phyloP scores from a whole-genome alignment of 176 grass and related monocot genomes.

The Canna indica region DNA sequence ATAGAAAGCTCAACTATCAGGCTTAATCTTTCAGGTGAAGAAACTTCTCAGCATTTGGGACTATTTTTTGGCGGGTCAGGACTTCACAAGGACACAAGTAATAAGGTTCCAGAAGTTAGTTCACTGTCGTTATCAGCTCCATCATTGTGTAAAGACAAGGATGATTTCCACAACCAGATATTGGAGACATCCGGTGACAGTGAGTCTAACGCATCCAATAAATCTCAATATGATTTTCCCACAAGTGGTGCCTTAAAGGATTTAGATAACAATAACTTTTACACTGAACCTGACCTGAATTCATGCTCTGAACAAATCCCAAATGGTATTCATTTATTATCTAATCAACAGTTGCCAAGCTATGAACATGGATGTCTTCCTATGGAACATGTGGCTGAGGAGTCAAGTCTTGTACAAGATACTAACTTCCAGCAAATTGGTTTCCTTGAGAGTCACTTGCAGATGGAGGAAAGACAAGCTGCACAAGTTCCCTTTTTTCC shows the following conservation, averaged over 20 bases:
- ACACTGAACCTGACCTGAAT: conserved; percentile 10
- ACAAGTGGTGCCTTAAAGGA: conserved; percentile 14
- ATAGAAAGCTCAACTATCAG: conserved; percentile 22
- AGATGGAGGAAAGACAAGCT: conserved; percentile 7
- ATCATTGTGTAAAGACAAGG: background rate
- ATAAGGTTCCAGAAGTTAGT: background rate
- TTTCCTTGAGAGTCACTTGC: conserved; percentile 24
- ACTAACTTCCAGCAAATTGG: conserved; percentile 21
- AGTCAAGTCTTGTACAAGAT: conserved; percentile 26
- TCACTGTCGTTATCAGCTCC: background rate
- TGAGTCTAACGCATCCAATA: conserved; percentile 18
- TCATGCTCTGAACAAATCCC: conserved; percentile 25
- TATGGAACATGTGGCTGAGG: conserved; percentile 11
- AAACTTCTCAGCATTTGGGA: conserved; percentile 19
- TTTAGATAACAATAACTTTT: conserved; percentile 16
- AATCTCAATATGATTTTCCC: conserved; percentile 19
- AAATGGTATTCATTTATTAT: conserved; percentile 14
- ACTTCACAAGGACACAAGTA: background rate
- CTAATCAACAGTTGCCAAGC: conserved; percentile 16
- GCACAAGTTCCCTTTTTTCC: conserved; percentile 1
- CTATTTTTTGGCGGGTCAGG: conserved; percentile 14
- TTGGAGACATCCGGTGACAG: conserved; percentile 21
- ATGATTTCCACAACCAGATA: conserved; percentile 6
- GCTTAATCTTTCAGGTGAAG: conserved; percentile 19
- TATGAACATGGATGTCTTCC: conserved; percentile 23